Evolutionary conservation across 495 filamentous ascomycete species (phyloP).

Genomic region (Penicillium samsonianum): DNA sequence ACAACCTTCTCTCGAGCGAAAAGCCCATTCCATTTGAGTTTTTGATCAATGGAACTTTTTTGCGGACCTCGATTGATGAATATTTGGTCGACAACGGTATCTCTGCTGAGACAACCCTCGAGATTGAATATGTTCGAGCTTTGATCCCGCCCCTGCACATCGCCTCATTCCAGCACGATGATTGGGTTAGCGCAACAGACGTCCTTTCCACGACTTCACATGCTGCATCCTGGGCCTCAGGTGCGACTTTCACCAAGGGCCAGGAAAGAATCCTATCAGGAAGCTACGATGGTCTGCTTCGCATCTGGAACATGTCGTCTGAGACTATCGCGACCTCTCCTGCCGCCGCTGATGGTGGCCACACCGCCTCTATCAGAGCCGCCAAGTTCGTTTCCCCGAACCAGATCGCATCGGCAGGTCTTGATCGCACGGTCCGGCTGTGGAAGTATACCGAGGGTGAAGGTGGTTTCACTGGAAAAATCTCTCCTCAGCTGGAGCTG

Average conservation of each 20-base stretch:
- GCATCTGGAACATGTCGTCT: constrained; percentile 86
- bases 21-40: constrained; percentile 93
- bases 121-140: constrained; percentile 89
- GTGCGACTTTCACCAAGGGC: constrained; percentile 41
- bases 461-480: constrained; percentile 57
- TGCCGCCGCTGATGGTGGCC: constrained; percentile 62
- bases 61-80: constrained; percentile 84
- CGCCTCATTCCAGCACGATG: constrained; percentile 89
- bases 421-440: constrained; percentile 80
- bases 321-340: constrained; percentile 72
- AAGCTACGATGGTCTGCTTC: constrained; percentile 83
- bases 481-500: constrained; percentile 78
- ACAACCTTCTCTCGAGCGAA: constrained; percentile 78
- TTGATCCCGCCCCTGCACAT: constrained; percentile 83
- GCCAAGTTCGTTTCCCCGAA: constrained; percentile 76
- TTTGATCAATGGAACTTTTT: constrained; percentile 85
- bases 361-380: constrained; percentile 73
- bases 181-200: constrained; percentile 95
- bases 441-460: constrained; percentile 80
- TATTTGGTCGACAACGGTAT: constrained; percentile 84
- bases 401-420: constrained; percentile 74
- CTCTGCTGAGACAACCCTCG: constrained; percentile 80
- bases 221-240: constrained; percentile 58
- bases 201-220: constrained; percentile 68
- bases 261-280: constrained; percentile 79